A percentile compares a stretch with the other conserved stretches of the same genome.
Evolutionary conservation across 108 stramenopile genomes (phyloP).

Genomic region (Nitzschia palea): DNA sequence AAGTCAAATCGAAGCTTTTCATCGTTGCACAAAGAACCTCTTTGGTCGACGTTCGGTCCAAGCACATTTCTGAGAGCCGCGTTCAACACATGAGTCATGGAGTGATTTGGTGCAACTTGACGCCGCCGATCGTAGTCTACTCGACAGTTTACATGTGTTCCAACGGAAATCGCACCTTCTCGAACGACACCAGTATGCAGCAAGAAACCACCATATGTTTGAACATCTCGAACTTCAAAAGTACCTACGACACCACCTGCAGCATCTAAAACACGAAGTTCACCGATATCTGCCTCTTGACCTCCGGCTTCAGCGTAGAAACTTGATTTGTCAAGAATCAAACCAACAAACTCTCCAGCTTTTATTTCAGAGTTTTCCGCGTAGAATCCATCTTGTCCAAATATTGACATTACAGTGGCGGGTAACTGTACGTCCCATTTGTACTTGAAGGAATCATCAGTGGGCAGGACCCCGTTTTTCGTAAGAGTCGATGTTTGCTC

Average conservation of each 20-base stretch:
- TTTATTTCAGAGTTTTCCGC: constrained; percentile 41
- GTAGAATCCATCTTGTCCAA: constrained; percentile 71
- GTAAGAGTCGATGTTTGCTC: constrained; percentile 93
- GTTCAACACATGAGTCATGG: constrained; percentile 99
- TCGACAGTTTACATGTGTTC: constrained; percentile 68
- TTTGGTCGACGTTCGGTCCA: constrained; percentile 83
- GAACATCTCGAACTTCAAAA: constrained; percentile 84
- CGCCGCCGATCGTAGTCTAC: constrained; percentile 94
- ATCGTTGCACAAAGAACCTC: constrained; percentile 86
- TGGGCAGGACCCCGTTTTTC: constrained; percentile 71
- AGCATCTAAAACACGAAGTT: constrained; percentile 53
- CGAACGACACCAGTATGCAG: constrained; percentile 81
- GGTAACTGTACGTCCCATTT: constrained; percentile 77
- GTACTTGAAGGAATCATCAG: constrained; percentile 89
- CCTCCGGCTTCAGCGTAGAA: constrained; percentile 99
- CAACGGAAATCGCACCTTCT: constrained; percentile 62
- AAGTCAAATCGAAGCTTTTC: constrained; percentile 99
- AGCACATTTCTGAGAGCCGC: constrained; percentile 93
- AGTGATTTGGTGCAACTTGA: constrained; percentile 95
- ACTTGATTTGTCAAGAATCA: constrained; percentile 89
- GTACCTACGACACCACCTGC: constrained; percentile 69
- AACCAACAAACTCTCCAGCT: constrained; percentile 72
- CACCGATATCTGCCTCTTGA: constrained; percentile 93
- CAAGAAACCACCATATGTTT: constrained; percentile 87
- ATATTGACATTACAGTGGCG: constrained; percentile 87